Percentiles rank a stretch among this genome's conserved stretches.
These are phyloP conservation scores for Trichoderma atrobrunneum DNA, from an alignment of 2,329 filamentous ascomycete genomes.

Conservation along the genomic window DNA sequence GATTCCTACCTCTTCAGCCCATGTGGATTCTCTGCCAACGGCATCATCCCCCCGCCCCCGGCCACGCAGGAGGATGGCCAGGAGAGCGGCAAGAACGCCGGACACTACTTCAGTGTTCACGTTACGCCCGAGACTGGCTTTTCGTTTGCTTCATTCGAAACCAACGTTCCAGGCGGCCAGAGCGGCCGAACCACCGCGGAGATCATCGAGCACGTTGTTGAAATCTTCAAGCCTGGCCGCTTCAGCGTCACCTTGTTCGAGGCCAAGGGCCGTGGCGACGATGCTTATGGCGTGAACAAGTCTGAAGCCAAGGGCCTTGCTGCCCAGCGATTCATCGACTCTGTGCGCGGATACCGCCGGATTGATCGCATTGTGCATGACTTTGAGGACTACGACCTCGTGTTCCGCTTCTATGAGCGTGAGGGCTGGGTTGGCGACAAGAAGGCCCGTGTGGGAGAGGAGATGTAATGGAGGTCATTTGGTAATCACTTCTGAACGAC, in stretches of 20 bases:
- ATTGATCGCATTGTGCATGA: conserved; percentile 96
- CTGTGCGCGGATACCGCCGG: conserved; percentile 79
- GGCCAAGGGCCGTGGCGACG: conserved; percentile 62
- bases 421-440: conserved; percentile 67
- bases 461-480: conserved; percentile 30
- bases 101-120: conserved; percentile 97
- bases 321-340: conserved; percentile 63
- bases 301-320: conserved; percentile 38
- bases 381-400: conserved; percentile 92
- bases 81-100: conserved; percentile 43
- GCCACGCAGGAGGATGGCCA: conserved; percentile 35
- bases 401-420: conserved; percentile 94
- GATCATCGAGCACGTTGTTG: conserved; percentile 88
- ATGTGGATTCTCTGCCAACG: conserved; percentile 96
- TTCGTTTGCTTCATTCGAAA: conserved; percentile 97
- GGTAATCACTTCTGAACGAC: background rate
- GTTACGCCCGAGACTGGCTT: conserved; percentile 96
- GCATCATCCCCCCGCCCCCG: conserved; percentile 78
- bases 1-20: conserved; percentile 96
- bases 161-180: conserved; percentile 88
- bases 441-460: conserved; percentile 54
- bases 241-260: conserved; percentile 98
- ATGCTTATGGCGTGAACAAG: conserved; percentile 40
- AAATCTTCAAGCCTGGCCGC: conserved; percentile 95
- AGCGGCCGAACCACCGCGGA: conserved; percentile 85